Evolutionary conservation across 23 red algal species (phyloP).

Genomic region (Gracilaria gracilis): DNA sequence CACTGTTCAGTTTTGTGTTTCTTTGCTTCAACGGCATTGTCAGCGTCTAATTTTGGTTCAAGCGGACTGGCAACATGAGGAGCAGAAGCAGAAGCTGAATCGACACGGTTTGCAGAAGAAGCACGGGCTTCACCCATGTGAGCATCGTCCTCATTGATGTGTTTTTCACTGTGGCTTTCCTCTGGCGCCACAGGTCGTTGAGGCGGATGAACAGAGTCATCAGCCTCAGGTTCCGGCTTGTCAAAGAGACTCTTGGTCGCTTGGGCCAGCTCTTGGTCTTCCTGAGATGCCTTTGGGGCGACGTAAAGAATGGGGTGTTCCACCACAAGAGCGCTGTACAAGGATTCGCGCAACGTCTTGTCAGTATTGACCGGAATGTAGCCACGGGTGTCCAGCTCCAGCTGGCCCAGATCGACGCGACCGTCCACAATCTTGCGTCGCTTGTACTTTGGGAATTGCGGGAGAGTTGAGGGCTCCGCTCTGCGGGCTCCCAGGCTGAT

Average conservation of each 20-base stretch:
- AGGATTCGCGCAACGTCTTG: conserved; percentile 36
- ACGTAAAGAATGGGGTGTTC: conserved; percentile 58
- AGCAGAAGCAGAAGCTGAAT: not conserved
- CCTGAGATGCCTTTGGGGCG: conserved; percentile 33
- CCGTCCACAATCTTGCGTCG: not conserved
- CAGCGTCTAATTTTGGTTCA: not conserved
- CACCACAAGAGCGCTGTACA: conserved; percentile 34
- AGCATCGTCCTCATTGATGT: not conserved
- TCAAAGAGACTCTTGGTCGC: conserved; percentile 51
- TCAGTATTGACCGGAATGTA: conserved; percentile 36
- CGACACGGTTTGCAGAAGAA: not conserved
- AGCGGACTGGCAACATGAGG: not conserved
- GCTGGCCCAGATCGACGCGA: not conserved
- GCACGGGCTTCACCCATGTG: not conserved
- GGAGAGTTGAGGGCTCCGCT: conserved; percentile 1
- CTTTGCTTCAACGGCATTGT: not conserved
- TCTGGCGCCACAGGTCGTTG: not conserved
- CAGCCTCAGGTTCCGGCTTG: conserved; percentile 57
- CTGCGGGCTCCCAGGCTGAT: conserved; percentile 1
- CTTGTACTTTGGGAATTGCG: conserved; percentile 24
- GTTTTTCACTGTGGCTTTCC: not conserved
- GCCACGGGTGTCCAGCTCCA: conserved; percentile 37
- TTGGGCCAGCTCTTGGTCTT: conserved; percentile 28
- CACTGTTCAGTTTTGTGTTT: not conserved
- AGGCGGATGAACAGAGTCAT: conserved; percentile 13